Conservation (phyloP, 257 asterid species). For the Petunia axillaris region DNA sequence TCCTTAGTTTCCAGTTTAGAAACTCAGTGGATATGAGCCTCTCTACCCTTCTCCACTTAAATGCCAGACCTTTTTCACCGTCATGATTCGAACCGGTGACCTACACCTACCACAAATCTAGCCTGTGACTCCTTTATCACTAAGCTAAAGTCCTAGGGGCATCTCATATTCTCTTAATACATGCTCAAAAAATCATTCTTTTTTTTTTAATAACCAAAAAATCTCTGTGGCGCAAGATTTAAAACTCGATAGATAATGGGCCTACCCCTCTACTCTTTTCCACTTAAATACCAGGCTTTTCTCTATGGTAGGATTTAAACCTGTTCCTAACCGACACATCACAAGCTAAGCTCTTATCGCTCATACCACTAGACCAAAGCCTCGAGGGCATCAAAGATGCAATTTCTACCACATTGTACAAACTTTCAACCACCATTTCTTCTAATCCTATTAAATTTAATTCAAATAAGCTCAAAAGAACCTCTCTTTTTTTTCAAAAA, state of each 20-base stretch:
- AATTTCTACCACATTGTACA: constrained; percentile 12
- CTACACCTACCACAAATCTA: background rate
- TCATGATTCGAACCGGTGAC: background rate
- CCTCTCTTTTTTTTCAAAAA: background rate
- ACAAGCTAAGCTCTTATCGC: no score
- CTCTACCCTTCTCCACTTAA: background rate
- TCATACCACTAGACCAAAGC: no score
- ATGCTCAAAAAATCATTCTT: background rate
- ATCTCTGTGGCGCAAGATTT: no score
- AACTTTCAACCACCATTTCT: constrained; percentile 4
- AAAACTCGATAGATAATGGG: no score
- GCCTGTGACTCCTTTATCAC: background rate
- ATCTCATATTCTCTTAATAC: background rate
- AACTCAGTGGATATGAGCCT: background rate
- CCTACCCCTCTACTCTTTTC: no score
- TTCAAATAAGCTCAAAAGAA: constrained; percentile 4
- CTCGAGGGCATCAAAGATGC: background rate
- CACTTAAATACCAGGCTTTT: no score
- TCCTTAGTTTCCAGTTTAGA: background rate
- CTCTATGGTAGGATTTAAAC: no score
- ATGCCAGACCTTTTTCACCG: background rate
- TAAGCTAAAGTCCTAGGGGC: background rate
- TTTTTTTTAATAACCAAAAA: no score
- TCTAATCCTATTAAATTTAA: constrained; percentile 20
- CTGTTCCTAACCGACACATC: no score